Evolutionary conservation across 148 eudicot species (phyloP).

Genomic region (Suaeda aralocaspica): DNA sequence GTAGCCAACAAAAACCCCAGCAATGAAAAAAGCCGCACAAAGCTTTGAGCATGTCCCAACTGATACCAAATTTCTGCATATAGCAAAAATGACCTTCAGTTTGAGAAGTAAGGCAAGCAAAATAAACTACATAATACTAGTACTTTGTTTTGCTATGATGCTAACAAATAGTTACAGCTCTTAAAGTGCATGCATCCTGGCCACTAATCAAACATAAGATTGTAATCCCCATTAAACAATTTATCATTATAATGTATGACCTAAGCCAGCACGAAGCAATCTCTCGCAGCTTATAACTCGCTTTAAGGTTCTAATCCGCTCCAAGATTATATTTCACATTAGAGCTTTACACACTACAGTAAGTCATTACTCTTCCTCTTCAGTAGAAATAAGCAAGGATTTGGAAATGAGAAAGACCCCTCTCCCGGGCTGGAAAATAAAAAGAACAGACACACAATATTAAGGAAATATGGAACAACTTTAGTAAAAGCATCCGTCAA

Average conservation of each 20-base stretch:
- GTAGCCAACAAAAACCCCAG: conserved; percentile 76
- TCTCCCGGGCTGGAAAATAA: neutral
- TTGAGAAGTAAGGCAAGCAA: neutral
- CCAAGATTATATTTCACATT: neutral
- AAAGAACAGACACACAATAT: neutral
- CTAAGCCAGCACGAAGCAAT: too few relatives aligned
- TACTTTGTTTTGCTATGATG: neutral
- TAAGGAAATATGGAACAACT: neutral
- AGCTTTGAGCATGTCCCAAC: conserved; percentile 82
- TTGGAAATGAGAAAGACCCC: neutral
- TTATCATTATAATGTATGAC: too few relatives aligned
- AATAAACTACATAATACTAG: neutral
- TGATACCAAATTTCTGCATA: conserved; percentile 55
- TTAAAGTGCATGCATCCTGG: neutral
- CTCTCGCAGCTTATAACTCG: too few relatives aligned
- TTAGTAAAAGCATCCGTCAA: neutral
- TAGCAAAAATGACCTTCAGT: neutral
- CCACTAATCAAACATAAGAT: neutral
- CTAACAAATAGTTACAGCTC: neutral
- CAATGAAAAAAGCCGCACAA: conserved; percentile 65
- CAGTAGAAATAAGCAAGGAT: neutral
- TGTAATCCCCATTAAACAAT: too few relatives aligned
- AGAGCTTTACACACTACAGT: neutral
- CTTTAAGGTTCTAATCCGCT: neutral
- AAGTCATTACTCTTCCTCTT: neutral